Evolutionary conservation across 352 stramenopile genomes (phyloP).

Genomic region (Phytopythium aichiense): DNA sequence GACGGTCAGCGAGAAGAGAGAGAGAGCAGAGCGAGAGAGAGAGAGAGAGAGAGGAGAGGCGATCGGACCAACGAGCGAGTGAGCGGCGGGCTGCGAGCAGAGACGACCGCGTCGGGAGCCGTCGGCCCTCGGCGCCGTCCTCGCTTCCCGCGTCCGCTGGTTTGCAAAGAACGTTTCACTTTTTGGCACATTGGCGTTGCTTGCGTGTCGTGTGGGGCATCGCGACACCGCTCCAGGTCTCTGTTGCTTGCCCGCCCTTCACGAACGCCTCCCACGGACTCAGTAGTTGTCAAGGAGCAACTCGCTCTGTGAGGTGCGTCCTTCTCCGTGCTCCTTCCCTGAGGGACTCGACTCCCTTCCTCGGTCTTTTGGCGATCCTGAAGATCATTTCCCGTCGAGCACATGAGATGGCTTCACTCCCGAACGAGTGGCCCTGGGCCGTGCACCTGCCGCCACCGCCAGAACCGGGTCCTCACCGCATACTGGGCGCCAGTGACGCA

Average conservation of each 20-base stretch:
- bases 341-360: too few species aligned
- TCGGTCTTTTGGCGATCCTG: not conserved
- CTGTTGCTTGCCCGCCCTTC: too few species aligned
- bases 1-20: conserved; percentile 16
- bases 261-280: too few species aligned
- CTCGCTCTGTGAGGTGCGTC: too few species aligned
- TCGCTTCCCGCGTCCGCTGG: not conserved
- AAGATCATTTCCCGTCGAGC: not conserved
- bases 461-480: not conserved
- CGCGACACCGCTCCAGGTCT: too few species aligned
- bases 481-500: not conserved
- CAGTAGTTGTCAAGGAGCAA: too few species aligned
- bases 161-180: conserved; percentile 15
- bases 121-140: not conserved
- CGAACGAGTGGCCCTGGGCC: not conserved
- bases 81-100: conserved; percentile 10
- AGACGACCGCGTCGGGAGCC: not conserved
- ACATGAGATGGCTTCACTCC: conserved; percentile 10
- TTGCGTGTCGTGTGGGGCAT: not conserved
- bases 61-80: conserved; percentile 11
- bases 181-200: not conserved
- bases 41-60: conserved; percentile 7
- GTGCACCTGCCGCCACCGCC: not conserved
- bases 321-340: too few species aligned
- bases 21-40: conserved; percentile 9